These are phyloP conservation scores for Wickerhamiella australiensis DNA, from an alignment of 805 yeast genomes.

Conservation along the genomic window DNA sequence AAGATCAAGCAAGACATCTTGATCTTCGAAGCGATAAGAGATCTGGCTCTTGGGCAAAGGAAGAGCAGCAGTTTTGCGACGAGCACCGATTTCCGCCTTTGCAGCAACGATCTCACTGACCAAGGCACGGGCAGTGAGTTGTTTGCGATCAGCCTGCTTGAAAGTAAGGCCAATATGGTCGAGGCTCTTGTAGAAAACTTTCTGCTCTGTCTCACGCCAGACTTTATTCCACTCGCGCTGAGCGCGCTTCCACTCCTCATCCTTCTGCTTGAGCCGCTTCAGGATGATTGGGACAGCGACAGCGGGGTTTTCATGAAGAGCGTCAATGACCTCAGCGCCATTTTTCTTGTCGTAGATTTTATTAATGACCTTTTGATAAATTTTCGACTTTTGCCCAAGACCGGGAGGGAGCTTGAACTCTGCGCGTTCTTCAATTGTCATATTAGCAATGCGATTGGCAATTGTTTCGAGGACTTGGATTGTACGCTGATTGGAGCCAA, in stretches of 20 bases:
- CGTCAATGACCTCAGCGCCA: slow-evolving; percentile 92
- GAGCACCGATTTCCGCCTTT: slow-evolving; percentile 81
- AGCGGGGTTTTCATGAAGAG: slow-evolving; percentile 88
- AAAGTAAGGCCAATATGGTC: slow-evolving; percentile 94
- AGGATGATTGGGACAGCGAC: slow-evolving; percentile 89
- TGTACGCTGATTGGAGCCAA: slow-evolving; percentile 89
- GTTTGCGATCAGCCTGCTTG: slow-evolving; percentile 91
- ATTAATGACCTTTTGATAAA: slow-evolving; percentile 84
- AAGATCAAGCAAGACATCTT: slow-evolving; percentile 61
- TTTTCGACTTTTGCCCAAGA: slow-evolving; percentile 85
- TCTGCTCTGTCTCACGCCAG: slow-evolving; percentile 97
- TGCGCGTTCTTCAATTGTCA: slow-evolving; percentile 83
- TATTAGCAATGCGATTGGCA: slow-evolving; percentile 83
- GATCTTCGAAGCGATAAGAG: slow-evolving; percentile 51
- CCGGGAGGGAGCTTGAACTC: slow-evolving; percentile 83
- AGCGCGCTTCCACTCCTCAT: slow-evolving; percentile 97
- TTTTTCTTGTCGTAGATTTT: slow-evolving; percentile 89
- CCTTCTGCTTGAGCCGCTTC: slow-evolving; percentile 89
- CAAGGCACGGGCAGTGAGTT: slow-evolving; percentile 77
- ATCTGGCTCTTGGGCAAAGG: slow-evolving; percentile 75
- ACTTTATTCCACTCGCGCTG: slow-evolving; percentile 98
- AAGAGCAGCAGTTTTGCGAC: slow-evolving; percentile 71
- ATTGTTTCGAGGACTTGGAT: slow-evolving; percentile 92
- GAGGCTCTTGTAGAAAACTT: slow-evolving; percentile 80
- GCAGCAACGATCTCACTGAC: slow-evolving; percentile 86